Conservation (phyloP, 2,329 filamentous ascomycete species). For the Fusarium avenaceum region DNA sequence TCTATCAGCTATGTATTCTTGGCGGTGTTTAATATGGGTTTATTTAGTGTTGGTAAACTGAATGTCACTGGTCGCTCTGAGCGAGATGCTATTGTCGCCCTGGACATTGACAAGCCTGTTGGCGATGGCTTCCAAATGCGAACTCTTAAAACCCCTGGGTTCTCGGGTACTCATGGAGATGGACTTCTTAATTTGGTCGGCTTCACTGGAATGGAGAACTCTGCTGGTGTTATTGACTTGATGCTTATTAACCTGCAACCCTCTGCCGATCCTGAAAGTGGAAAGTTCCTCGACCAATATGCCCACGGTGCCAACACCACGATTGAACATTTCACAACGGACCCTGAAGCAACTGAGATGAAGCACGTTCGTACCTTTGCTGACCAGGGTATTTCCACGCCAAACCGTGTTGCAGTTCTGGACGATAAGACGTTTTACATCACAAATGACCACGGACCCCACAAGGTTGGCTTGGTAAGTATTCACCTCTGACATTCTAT, state of each 20-base stretch:
- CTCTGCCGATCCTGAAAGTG: conserved; percentile 22
- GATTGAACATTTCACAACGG: conserved; percentile 37
- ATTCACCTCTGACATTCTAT: accelerated
- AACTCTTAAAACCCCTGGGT: conserved; percentile 47
- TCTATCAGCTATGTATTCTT: accelerated
- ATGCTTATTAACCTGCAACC: conserved; percentile 40
- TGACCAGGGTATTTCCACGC: conserved; percentile 31
- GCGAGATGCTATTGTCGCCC: conserved; percentile 50
- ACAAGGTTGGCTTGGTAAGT: conserved; percentile 37
- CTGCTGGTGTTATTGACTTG: conserved; percentile 31
- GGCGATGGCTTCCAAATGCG: conserved; percentile 40
- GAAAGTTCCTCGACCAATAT: conserved; percentile 24
- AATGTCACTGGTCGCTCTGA: conserved; percentile 50
- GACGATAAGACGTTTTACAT: conserved; percentile 30
- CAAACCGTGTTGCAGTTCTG: conserved; percentile 41
- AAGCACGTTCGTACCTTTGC: conserved; percentile 39
- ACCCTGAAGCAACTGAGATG: conserved; percentile 10
- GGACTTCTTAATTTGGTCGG: conserved; percentile 51
- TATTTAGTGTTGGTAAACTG: conserved; percentile 34
- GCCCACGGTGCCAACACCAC: conserved; percentile 32
- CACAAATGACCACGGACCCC: conserved; percentile 40
- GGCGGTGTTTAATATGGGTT: neutral
- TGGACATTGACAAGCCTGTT: conserved; percentile 52
- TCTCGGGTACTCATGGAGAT: conserved; percentile 51
- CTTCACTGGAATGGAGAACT: conserved; percentile 48